Percentiles rank a stretch among this genome's conserved stretches.
Evolutionary conservation across 2,329 filamentous ascomycete genomes (phyloP).

Genomic region (Fusarium staphyleae): DNA sequence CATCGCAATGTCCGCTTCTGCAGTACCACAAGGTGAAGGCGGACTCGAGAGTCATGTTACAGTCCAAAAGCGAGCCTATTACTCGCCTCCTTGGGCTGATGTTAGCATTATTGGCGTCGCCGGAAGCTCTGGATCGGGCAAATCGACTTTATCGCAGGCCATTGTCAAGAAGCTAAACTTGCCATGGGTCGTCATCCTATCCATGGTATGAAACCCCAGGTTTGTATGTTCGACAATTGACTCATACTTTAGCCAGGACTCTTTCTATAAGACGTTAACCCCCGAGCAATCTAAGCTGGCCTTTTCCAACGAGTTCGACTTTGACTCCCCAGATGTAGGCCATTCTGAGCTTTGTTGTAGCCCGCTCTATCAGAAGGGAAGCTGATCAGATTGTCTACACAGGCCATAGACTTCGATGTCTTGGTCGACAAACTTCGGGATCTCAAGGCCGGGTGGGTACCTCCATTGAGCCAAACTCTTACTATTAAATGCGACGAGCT

Average conservation of each 20-base stretch:
- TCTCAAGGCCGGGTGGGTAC: conserved; percentile 84
- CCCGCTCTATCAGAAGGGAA: background rate
- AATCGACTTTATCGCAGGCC: conserved; percentile 91
- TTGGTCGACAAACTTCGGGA: conserved; percentile 81
- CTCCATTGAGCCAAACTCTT: background rate
- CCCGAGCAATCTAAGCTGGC: conserved; percentile 80
- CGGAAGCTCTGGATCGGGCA: conserved; percentile 91
- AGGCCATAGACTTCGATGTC: conserved; percentile 92
- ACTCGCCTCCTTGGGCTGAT: conserved; percentile 94
- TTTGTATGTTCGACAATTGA: conserved; percentile 1
- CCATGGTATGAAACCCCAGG: conserved; percentile 71
- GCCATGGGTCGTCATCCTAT: conserved; percentile 97
- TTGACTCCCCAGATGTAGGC: conserved; percentile 81
- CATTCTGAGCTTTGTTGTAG: background rate
- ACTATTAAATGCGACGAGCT: background rate
- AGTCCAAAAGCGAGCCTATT: conserved; percentile 71
- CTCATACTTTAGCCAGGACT: conserved; percentile 70
- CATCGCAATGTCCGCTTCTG: conserved; percentile 31
- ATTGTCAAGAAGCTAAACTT: conserved; percentile 90
- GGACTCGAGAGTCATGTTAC: conserved; percentile 53
- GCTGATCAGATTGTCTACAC: conserved; percentile 5
- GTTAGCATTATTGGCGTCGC: conserved; percentile 96
- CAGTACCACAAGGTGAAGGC: conserved; percentile 19
- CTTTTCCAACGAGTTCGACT: conserved; percentile 92
- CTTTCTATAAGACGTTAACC: conserved; percentile 91